Evolutionary conservation across 2,329 filamentous ascomycete species (phyloP).

Genomic region (Stagonosporopsis tanaceti): DNA sequence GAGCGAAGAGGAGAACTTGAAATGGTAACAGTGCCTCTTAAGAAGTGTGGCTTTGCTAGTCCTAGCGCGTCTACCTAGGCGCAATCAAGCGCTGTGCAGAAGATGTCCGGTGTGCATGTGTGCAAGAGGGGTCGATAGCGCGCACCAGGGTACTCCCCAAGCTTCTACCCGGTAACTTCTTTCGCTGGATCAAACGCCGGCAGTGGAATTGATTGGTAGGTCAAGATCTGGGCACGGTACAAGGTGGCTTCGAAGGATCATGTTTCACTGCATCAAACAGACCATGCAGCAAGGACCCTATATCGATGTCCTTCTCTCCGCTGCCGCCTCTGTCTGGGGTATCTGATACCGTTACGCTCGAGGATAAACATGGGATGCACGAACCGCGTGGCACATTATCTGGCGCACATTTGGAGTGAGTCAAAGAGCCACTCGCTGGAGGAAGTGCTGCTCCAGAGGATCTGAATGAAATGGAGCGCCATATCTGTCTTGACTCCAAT

Average conservation of each 20-base stretch:
- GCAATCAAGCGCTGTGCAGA: conserved; percentile 42
- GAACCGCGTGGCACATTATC: conserved; percentile 17
- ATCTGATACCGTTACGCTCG: not conserved
- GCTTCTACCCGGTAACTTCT: conserved; percentile 19
- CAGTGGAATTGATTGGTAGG: conserved; percentile 30
- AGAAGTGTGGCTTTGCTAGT: conserved; percentile 26
- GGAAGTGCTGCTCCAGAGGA: not conserved
- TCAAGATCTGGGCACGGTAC: conserved; percentile 32
- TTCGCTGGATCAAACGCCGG: conserved; percentile 35
- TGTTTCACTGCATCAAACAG: conserved; percentile 48
- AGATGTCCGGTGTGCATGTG: conserved; percentile 41
- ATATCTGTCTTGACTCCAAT: not conserved
- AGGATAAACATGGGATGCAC: conserved; percentile 14
- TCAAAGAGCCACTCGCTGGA: not conserved
- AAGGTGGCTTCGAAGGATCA: conserved; percentile 43
- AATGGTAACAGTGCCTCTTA: conserved; percentile 25
- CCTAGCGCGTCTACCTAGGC: conserved; percentile 34
- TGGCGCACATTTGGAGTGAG: not conserved
- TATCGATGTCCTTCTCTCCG: conserved; percentile 23
- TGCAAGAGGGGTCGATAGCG: conserved; percentile 35
- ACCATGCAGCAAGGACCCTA: conserved; percentile 41
- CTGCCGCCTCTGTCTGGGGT: conserved; percentile 24
- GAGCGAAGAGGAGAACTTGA: not conserved
- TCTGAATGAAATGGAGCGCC: not conserved
- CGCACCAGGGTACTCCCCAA: conserved; percentile 35